Percentiles rank a stretch among this genome's conserved stretches.
Conservation (phyloP, 129 eudicot genomes). For the Helichrysum umbraculigerum region DNA sequence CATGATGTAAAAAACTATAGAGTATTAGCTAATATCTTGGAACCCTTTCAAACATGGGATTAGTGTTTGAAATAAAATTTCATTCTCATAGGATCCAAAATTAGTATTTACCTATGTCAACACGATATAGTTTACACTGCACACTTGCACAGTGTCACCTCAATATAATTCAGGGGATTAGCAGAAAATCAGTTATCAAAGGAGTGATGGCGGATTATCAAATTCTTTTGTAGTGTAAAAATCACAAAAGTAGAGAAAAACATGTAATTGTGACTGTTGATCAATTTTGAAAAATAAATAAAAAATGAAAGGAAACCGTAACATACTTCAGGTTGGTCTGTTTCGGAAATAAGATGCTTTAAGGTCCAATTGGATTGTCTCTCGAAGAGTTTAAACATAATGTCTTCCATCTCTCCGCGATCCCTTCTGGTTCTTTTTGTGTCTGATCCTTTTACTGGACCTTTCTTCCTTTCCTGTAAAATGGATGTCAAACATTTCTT, state of each 20-base stretch:
- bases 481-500: not conserved
- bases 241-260: not conserved
- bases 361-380: slow-evolving; percentile 91
- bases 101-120: not conserved
- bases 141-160: too few species aligned
- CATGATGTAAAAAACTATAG: not conserved
- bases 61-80: not conserved
- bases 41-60: too few species aligned
- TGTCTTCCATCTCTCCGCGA: slow-evolving; percentile 91
- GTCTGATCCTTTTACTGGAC: slow-evolving; percentile 63
- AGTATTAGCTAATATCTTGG: too few species aligned
- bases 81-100: not conserved
- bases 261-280: not conserved
- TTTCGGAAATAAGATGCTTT: slow-evolving; percentile 76
- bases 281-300: not conserved
- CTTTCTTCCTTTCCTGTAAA: slow-evolving; percentile 67
- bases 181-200: not conserved
- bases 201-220: not conserved
- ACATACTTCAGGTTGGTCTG: slow-evolving; percentile 92
- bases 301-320: not conserved
- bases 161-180: not conserved
- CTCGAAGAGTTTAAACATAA: slow-evolving; percentile 86
- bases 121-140: too few species aligned
- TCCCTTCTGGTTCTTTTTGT: slow-evolving; percentile 84
- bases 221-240: not conserved